Evolutionary conservation across 2,329 filamentous ascomycete species (phyloP).

Genomic region (Penicillium italicum): DNA sequence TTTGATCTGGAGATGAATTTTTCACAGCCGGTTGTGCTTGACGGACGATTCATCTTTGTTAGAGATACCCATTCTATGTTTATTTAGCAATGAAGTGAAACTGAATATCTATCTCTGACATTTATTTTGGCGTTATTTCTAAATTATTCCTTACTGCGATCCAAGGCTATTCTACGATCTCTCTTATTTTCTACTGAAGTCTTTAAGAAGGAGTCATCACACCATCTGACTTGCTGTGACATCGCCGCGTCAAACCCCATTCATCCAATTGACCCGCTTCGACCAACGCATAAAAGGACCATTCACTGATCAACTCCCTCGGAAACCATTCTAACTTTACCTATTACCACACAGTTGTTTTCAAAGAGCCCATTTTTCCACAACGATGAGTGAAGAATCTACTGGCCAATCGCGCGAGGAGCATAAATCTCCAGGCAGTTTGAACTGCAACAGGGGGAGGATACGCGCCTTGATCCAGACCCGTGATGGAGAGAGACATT

Average conservation of each 20-base stretch:
- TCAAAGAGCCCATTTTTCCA: not conserved
- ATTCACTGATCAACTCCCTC: not conserved
- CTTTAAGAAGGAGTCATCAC: no score
- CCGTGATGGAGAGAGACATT: not conserved
- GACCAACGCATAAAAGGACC: not conserved
- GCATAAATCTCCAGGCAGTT: not conserved
- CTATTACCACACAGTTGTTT: not conserved
- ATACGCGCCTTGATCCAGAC: not conserved
- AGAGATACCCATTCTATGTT: conserved; percentile 3
- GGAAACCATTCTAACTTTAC: not conserved
- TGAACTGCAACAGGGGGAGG: not conserved
- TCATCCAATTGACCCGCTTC: not conserved
- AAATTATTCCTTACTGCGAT: not conserved
- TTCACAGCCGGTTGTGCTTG: not conserved
- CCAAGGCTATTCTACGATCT: not conserved
- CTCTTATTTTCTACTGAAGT: not conserved
- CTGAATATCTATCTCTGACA: not conserved
- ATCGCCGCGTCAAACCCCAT: not conserved
- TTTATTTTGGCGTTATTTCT: not conserved
- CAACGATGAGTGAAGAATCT: not conserved
- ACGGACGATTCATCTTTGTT: not conserved
- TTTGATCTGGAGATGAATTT: not conserved
- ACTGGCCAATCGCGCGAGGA: not conserved
- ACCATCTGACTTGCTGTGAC: not conserved
- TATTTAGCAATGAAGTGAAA: not conserved